A percentile compares a stretch with the other conserved stretches of the same genome.
Conservation (phyloP, 129 eudicot genomes). For the Dittrichia graveolens region DNA sequence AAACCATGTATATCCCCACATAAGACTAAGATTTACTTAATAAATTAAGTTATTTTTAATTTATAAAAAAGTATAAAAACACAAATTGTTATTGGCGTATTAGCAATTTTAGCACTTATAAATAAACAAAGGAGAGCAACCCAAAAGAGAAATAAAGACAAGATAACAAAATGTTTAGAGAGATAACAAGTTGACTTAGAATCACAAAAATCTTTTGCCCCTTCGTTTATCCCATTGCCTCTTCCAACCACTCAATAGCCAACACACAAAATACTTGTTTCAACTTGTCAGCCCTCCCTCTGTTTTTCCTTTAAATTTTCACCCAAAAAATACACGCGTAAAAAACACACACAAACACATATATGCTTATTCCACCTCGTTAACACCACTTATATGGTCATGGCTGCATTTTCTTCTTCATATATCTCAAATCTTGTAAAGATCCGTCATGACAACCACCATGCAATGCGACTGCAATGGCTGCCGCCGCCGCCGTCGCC, state of each 20-base stretch:
- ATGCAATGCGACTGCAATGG: conserved; percentile 25
- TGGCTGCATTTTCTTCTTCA: conserved; percentile 32
- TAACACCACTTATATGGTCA: not conserved
- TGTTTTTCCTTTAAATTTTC: not conserved
- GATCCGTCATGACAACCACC: conserved; percentile 25
- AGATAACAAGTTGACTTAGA: conserved; percentile 33
- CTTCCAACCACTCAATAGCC: conserved; percentile 40
- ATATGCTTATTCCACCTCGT: conserved; percentile 6
- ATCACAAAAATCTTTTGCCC: conserved; percentile 24
- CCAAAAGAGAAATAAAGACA: conserved; percentile 33
- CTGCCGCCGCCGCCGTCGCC: not conserved
- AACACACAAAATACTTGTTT: conserved; percentile 29
- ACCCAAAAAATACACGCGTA: not conserved
- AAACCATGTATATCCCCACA: too few species aligned
- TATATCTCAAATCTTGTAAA: conserved; percentile 26
- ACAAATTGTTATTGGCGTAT: too few species aligned
- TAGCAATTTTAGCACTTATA: too few species aligned
- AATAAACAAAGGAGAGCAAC: not conserved
- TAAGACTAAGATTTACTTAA: too few species aligned
- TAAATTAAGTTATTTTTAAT: too few species aligned
- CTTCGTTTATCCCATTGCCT: conserved; percentile 30
- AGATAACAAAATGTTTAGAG: conserved; percentile 10
- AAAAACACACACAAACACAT: conserved; percentile 12
- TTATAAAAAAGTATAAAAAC: too few species aligned
- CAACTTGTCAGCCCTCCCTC: conserved; percentile 25